Evolutionary conservation across 2,329 filamentous ascomycete genomes (phyloP), one percentile per base, ranked within the genome.

Genomic region (Neopestalotiopsis rosae): DNA sequence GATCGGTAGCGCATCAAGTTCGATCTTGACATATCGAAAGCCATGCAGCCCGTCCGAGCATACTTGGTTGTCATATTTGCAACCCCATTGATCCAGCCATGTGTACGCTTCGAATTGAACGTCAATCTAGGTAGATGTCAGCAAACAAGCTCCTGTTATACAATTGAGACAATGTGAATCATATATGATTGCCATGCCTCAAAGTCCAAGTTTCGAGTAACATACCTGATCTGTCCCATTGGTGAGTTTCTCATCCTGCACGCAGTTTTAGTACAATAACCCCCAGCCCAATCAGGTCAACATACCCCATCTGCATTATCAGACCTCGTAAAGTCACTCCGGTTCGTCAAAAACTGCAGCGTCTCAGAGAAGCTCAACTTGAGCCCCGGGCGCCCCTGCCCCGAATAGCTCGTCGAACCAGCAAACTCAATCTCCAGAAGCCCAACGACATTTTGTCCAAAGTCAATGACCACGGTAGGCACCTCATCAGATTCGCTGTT

Each of bases 31-130:
- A 69, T 87, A 88, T 49, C 86, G 81, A 72, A 87, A 88, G 5
- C 85, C 86, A 66, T 88, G 86, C 5, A 88, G 75, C 2, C 86
- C 86, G 68, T 88, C 86, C 0, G 83, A 77, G 71, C 86, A 87
- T 13, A 88, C 84, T 68, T 85, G 75, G 5, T 69, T 77, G 20
- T 74, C 79, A 59, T 81, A 74, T 56, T 82, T 75, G 68, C 85
- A 87, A 12, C 84, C 84, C 66, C 82, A 78, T 45, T 78, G 74
- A 67, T 85, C 77, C 10, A 76, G 80, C 85, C 85, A 88, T 1
- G 79, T 82, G 67, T 83, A 86, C 4, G 79, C 73, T 3, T 78
- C 67, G 3, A 77, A 74, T 49, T 76, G 72, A 17, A 87, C 86
- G 3, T 84, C 84, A 69, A 86, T 79, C 80, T 86, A 12, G 13